Base-by-base conservation (phyloP, 306 rosid genomes). In the Casuarina glauca region DNA sequence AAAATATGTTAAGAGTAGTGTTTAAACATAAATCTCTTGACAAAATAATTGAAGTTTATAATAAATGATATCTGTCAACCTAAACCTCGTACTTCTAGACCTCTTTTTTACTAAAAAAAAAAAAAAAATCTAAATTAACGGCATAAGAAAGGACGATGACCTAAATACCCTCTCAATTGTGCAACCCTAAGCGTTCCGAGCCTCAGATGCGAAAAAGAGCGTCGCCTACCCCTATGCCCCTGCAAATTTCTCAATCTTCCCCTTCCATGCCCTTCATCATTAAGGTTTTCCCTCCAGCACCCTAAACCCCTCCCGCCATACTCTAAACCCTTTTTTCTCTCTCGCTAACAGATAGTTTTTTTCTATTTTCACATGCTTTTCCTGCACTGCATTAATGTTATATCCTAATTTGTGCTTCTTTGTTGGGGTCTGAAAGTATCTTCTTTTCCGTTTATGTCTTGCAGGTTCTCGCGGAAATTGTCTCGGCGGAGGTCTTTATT, bases 251-350 rank as follows among this genome's bases (percentile, higher is more conserved):
- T 39, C 43, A 15, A 41, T 80, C 81, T 70, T 78, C 83, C 55
- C 63, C 74, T 42, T 70, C 83, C 52, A 60, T 86, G 62, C 85
- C 85, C 89, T 71, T 83, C 70, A 32, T 17, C 68, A 73, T 78
- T 80, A 85, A 80, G 86, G 87, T 81, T 78, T 83, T 86, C 60
- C 81, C 79, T 73, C 81, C 51, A 41, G 43, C 16, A 4, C 26
- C 70, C 49, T 41, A 58, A 20, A 58, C 75, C 4, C 74, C 49
- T 64, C 78, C 79, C 77, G 70, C 87, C 84, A 77, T 73, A 67
- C 74, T 52, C 53, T 2, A 8, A 8, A 17, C 75, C 39, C 5
- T 11, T 49, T 3, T 36, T 49, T 26, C 69, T 2, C 58, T 48
- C 76, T 6, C 51, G 36, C n/a, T 5, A 11, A 12, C 26, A 10